Evolutionary conservation across 768 basidiomycete species (phyloP).

Genomic region (Russula olivacea): DNA sequence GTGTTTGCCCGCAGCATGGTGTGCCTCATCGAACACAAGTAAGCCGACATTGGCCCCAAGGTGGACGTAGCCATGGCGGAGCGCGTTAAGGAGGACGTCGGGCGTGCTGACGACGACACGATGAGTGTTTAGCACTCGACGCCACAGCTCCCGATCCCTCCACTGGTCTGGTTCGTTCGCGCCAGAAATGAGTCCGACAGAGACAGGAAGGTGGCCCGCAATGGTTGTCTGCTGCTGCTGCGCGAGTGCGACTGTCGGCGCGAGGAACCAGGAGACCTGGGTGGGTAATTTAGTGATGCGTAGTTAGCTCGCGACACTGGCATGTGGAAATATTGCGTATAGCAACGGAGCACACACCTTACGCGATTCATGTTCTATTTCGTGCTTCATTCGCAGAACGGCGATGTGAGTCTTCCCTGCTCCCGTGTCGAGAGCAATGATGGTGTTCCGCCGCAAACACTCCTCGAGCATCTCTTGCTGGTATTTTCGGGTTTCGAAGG

Average conservation of each 20-base stretch:
- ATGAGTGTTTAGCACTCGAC: constrained; percentile 47
- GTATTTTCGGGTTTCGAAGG: constrained; percentile 45
- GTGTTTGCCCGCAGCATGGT: constrained; percentile 68
- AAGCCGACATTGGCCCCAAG: constrained; percentile 60
- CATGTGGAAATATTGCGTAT: background rate
- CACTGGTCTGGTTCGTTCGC: constrained; percentile 69
- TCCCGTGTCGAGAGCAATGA: constrained; percentile 75
- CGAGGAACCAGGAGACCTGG: constrained; percentile 74
- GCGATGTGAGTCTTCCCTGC: constrained; percentile 79
- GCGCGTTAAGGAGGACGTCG: constrained; percentile 71
- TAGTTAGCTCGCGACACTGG: too few species aligned
- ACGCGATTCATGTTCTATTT: constrained; percentile 50
- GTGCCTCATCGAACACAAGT: constrained; percentile 74
- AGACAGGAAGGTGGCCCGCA: constrained; percentile 47
- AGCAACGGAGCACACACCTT: constrained; percentile 44
- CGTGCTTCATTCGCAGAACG: constrained; percentile 62
- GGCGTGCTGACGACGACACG: constrained; percentile 69
- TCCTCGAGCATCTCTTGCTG: constrained; percentile 76
- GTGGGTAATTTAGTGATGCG: background rate
- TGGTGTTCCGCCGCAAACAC: constrained; percentile 56
- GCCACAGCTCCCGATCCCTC: constrained; percentile 59
- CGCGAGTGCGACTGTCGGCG: constrained; percentile 71
- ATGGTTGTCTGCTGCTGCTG: constrained; percentile 66
- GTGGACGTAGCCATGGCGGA: constrained; percentile 61
- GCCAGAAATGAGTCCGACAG: constrained; percentile 66